phyloP scores from a whole-genome alignment of 352 stramenopile genomes.

The Pythium oligandrum region DNA sequence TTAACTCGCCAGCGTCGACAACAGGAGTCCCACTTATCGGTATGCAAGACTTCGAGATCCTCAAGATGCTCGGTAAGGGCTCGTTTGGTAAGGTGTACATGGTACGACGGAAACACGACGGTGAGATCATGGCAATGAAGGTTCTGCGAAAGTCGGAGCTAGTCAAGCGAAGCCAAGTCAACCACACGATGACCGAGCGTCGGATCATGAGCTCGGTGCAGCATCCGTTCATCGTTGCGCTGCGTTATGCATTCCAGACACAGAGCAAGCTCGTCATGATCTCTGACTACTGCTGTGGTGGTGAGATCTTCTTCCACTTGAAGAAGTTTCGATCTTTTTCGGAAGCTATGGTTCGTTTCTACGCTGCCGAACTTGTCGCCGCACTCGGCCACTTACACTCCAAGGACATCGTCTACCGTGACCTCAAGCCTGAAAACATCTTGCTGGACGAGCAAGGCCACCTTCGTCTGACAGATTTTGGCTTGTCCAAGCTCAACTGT shows the following conservation, averaged over 20 bases:
- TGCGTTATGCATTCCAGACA: slow-evolving; percentile 92
- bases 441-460: slow-evolving; percentile 90
- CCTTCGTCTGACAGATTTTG: slow-evolving; percentile 92
- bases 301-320: slow-evolving; percentile 91
- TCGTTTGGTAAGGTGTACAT: slow-evolving; percentile 98
- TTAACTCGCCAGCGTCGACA: slow-evolving; percentile 13
- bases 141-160: slow-evolving; percentile 83
- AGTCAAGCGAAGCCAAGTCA: slow-evolving; percentile 85
- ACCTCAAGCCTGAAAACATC: slow-evolving; percentile 94
- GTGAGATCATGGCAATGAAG: slow-evolving; percentile 86
- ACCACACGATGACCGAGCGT: slow-evolving; percentile 87
- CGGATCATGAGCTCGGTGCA: slow-evolving; percentile 88
- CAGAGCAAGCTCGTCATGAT: slow-evolving; percentile 90
- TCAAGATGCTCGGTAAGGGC: slow-evolving; percentile 97
- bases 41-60: slow-evolving; percentile 93
- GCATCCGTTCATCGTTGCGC: slow-evolving; percentile 96
- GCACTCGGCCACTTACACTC: slow-evolving; percentile 87
- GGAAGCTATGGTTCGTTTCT: slow-evolving; percentile 89
- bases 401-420: slow-evolving; percentile 91
- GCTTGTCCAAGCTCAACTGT: slow-evolving; percentile 88
- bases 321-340: slow-evolving; percentile 90
- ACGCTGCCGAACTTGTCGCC: slow-evolving; percentile 91
- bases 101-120: slow-evolving; percentile 79
- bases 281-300: slow-evolving; percentile 86
- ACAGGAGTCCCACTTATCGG: slow-evolving; percentile 28